phyloP scores from a whole-genome alignment of 2,329 filamentous ascomycete genomes.

The Talaromyces sp. region DNA sequence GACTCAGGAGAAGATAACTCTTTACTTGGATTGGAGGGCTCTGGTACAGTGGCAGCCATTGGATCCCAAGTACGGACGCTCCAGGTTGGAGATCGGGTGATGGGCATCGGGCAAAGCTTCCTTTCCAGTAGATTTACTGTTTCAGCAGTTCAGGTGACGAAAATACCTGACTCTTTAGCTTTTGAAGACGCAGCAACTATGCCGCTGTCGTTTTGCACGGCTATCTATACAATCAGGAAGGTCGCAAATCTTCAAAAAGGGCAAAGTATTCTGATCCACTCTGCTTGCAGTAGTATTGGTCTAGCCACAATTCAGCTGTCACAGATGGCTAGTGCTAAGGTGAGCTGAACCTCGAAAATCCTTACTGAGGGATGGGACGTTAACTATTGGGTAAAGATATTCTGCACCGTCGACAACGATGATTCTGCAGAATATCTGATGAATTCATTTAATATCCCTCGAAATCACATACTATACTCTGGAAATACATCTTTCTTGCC shows the following conservation, averaged over 20 bases:
- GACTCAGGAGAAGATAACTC: not conserved
- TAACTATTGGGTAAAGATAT: not conserved
- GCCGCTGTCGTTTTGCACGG: slow-evolving; percentile 41
- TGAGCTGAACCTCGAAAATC: slow-evolving; percentile 16
- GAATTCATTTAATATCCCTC: slow-evolving; percentile 20
- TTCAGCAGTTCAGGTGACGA: slow-evolving; percentile 25
- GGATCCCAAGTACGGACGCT: not conserved
- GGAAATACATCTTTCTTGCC: slow-evolving; percentile 24
- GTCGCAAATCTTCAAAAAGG: not conserved
- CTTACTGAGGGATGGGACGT: not conserved
- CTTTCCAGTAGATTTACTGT: not conserved
- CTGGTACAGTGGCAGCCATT: not conserved
- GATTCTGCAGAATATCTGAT: slow-evolving; percentile 5
- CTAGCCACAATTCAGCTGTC: slow-evolving; percentile 30
- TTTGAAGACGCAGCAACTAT: slow-evolving; percentile 52
- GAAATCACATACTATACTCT: slow-evolving; percentile 32
- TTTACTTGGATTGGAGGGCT: not conserved
- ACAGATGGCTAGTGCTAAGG: slow-evolving; percentile 26
- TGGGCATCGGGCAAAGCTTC: not conserved
- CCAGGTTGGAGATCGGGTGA: not conserved
- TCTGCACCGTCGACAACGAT: not conserved
- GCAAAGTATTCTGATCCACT: slow-evolving; percentile 34
- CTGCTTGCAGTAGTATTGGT: slow-evolving; percentile 31
- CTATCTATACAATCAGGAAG: slow-evolving; percentile 16
- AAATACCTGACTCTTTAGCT: slow-evolving; percentile 55